phyloP scores from a whole-genome alignment of 75 land plant species.

The Larix kaempferi region DNA sequence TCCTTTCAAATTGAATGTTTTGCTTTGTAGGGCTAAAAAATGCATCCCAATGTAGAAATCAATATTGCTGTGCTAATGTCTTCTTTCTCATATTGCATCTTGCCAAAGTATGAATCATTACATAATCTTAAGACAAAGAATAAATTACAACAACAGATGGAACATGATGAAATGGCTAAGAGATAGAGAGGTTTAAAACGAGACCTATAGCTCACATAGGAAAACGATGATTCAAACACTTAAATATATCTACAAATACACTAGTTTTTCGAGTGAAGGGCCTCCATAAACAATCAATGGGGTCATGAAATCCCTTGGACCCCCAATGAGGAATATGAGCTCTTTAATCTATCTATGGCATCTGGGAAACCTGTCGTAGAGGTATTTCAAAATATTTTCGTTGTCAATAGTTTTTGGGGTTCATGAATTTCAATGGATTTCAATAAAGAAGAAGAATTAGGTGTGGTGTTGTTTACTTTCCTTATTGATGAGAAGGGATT shows the following conservation, averaged over 20 bases:
- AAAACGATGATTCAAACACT: constrained; percentile 66
- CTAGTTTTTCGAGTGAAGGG: constrained; percentile 75
- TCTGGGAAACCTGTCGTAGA: constrained; percentile 36
- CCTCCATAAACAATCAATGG: constrained; percentile 82
- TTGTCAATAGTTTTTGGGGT: neutral
- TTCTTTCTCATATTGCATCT: too few species aligned
- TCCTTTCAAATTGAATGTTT: too few species aligned
- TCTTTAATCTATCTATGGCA: constrained; percentile 53
- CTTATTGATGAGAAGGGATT: neutral
- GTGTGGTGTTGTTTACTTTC: neutral
- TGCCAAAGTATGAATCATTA: too few species aligned
- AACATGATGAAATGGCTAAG: too few species aligned
- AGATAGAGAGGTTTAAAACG: constrained; percentile 60
- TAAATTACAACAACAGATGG: too few species aligned
- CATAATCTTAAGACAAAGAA: too few species aligned
- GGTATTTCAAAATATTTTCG: too few species aligned
- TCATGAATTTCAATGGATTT: neutral
- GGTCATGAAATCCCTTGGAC: constrained; percentile 46
- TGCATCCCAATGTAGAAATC: too few species aligned
- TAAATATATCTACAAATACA: constrained; percentile 45
- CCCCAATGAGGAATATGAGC: constrained; percentile 55
- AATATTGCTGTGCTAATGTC: too few species aligned
- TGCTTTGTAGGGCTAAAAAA: too few species aligned
- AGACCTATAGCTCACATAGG: constrained; percentile 71
- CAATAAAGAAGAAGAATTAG: neutral